Conservation (phyloP, 345 rosid species). For the Citrus mangshanensis region DNA sequence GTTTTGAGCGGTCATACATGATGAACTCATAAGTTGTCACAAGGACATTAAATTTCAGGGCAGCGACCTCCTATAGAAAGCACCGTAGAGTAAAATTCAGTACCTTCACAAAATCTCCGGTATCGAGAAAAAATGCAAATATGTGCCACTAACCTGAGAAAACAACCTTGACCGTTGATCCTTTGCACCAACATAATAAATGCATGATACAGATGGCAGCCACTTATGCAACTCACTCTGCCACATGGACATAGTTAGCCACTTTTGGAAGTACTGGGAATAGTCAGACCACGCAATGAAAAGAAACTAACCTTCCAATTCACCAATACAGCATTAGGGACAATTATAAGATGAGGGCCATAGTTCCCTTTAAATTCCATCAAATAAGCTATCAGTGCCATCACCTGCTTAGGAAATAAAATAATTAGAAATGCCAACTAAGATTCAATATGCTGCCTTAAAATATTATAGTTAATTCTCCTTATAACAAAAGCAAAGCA, state of each 20-base stretch:
- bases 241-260: constrained; percentile 24
- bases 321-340: constrained; percentile 97
- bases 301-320: constrained; percentile 91
- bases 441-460: constrained; percentile 6
- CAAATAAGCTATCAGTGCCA: constrained; percentile 98
- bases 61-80: constrained; percentile 76
- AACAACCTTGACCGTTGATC: constrained; percentile 93
- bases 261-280: constrained; percentile 16
- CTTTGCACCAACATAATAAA: constrained; percentile 90
- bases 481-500: constrained; percentile 3
- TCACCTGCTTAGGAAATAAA: constrained; percentile 56
- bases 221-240: constrained; percentile 98
- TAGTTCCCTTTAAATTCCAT: constrained; percentile 99
- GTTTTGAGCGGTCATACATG: constrained; percentile 98
- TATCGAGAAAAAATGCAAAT: background rate
- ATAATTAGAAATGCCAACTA: constrained; percentile 16
- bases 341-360: constrained; percentile 99
- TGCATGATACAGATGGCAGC: constrained; percentile 97
- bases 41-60: constrained; percentile 95
- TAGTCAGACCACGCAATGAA: background rate
- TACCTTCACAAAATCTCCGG: constrained; percentile 15
- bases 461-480: constrained; percentile 9
- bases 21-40: constrained; percentile 99
- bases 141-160: constrained; percentile 64
- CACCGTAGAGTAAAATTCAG: constrained; percentile 19